Percentiles rank a stretch among this genome's conserved stretches.
Conservation (phyloP, 1,139 yeast genomes). For the Saccharomyces hybrid region DNA sequence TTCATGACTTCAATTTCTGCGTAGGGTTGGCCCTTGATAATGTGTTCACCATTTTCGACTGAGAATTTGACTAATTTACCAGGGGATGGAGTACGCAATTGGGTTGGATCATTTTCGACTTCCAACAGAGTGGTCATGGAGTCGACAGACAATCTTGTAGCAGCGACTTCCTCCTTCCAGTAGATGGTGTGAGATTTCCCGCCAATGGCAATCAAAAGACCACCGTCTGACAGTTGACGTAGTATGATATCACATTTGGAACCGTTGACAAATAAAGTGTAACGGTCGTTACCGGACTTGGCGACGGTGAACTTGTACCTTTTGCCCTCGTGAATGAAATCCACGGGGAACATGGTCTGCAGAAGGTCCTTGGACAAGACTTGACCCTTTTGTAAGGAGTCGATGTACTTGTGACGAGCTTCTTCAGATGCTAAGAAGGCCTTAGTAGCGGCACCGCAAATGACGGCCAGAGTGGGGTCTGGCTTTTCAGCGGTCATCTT, state of each 20-base stretch:
- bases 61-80: conserved; percentile 92
- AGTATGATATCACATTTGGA: conserved; percentile 84
- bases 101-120: conserved; percentile 96
- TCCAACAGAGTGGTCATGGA: conserved; percentile 90
- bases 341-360: conserved; percentile 85
- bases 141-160: conserved; percentile 93
- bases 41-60: conserved; percentile 93
- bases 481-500: conserved; percentile 96
- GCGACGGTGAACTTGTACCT: conserved; percentile 94
- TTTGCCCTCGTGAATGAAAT: conserved; percentile 89
- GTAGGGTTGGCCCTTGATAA: conserved; percentile 83
- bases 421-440: conserved; percentile 79
- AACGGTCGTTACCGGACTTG: conserved; percentile 75
- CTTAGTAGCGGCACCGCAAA: conserved; percentile 95
- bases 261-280: conserved; percentile 88
- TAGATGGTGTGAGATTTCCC: conserved; percentile 93
- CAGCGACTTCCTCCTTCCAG: conserved; percentile 96
- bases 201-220: conserved; percentile 75
- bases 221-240: conserved; percentile 86
- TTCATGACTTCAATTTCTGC: conserved; percentile 99
- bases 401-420: conserved; percentile 58
- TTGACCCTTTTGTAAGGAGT: conserved; percentile 87
- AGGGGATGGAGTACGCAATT: conserved; percentile 96
- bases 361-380: conserved; percentile 76
- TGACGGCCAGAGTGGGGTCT: conserved; percentile 79